Evolutionary conservation across 306 rosid species (phyloP).

Genomic region (Sphenostylis stenocarpa): DNA sequence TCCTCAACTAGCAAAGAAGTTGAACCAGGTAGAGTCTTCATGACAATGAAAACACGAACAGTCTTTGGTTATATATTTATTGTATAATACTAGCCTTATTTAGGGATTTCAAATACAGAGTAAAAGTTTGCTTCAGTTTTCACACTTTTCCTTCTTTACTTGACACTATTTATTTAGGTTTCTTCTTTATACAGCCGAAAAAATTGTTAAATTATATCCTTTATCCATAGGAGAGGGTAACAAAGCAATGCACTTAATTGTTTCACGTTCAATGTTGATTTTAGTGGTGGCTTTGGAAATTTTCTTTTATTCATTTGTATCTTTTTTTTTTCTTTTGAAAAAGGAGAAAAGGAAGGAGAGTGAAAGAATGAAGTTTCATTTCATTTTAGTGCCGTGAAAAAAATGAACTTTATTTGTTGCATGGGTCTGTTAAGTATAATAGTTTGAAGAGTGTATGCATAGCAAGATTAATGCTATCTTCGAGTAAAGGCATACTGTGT

Average conservation of each 20-base stretch:
- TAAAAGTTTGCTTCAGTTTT: not conserved
- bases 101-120: slow-evolving; percentile 5
- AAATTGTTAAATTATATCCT: not conserved
- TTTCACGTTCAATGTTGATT: slow-evolving; percentile 3
- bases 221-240: not conserved
- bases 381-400: not conserved
- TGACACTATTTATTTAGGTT: not conserved
- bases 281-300: slow-evolving; percentile 5
- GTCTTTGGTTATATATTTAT: not conserved
- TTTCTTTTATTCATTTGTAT: slow-evolving; percentile 5
- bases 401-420: slow-evolving; percentile 23
- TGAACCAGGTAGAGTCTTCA: slow-evolving; percentile 76
- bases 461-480: not conserved
- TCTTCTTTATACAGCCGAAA: not conserved
- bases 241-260: not conserved
- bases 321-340: not conserved
- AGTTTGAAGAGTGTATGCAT: slow-evolving; percentile 4
- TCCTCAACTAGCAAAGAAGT: slow-evolving; percentile 93
- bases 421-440: not conserved
- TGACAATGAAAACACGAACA: not conserved
- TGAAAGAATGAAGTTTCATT: slow-evolving; percentile 3
- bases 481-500: slow-evolving; percentile 8
- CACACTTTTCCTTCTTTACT: slow-evolving; percentile 10
- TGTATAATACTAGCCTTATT: slow-evolving; percentile 1
- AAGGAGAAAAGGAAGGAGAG: slow-evolving; percentile 13